Evolutionary conservation across 345 rosid genomes (phyloP), one percentile per base, ranked within the genome.

Genomic region (Pugionium dolabratum): DNA sequence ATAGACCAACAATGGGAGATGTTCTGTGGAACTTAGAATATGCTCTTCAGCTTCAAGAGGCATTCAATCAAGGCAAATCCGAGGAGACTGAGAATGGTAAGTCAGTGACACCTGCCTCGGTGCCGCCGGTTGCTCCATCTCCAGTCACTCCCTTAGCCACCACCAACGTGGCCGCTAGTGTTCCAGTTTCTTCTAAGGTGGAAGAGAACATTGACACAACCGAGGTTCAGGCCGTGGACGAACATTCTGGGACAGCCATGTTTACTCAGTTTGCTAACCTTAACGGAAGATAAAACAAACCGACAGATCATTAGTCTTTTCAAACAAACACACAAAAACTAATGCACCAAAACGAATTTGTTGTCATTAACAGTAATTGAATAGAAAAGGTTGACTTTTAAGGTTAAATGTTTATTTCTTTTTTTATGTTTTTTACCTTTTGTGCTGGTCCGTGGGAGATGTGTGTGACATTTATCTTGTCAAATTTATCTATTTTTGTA

Each of bases 41-140:
- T 69, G 79, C 96, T 29, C 71, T 88, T 66, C 96, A 88, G 75
- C 82, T 88, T 54, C 92, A 88, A 70, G 92, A 86, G 72, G 77
- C 88, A 1, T 86, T 76, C 64, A 25, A 85, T 4, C 70, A 76
- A 36, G 89, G 85, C 9, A 80, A 82, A 71, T 54, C 76, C 1
- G 86, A 83, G 34, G 90, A 86, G 9, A 41, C 53, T 10, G 78
- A 75, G 51, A 58, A 72, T 29, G 82, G 69, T 31, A 78, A 80
- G 69, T 42, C 79, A 3, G 84, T 78, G 4, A 71, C 64, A 34
- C 78, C 81, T 5, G 47, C 64, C 2, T 9, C 34, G 2, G 69
- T 48, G 18, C 73, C 69, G 1, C 59, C 69, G 4, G 36, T 74
- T 4, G 26, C 69, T 51, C 49, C 83, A 48, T 48, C 84, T 35